Percentiles rank a stretch among this genome's conserved stretches.
These are phyloP conservation scores for Ilex aquifolium DNA, from an alignment of 257 asterid genomes.

Conservation along the genomic window DNA sequence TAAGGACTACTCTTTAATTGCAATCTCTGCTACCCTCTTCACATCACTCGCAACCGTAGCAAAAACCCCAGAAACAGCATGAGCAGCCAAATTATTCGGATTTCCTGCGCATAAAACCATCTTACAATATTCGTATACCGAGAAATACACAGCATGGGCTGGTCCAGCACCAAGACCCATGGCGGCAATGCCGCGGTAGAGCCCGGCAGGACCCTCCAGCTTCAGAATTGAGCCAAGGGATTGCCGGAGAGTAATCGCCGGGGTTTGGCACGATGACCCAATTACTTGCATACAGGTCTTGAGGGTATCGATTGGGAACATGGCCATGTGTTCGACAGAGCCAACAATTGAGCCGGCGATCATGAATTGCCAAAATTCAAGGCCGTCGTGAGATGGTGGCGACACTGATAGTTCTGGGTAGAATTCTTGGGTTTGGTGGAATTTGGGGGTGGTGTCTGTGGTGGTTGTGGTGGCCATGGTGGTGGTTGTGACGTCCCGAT, in stretches of 20 bases:
- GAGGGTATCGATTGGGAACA: constrained; percentile 61
- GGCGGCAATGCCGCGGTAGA: constrained; percentile 56
- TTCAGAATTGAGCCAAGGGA: constrained; percentile 40
- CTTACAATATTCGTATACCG: constrained; percentile 48
- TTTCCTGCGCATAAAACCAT: constrained; percentile 24
- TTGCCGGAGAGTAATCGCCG: constrained; percentile 30
- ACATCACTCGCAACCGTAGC: constrained; percentile 55
- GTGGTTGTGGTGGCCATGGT: constrained; percentile 22
- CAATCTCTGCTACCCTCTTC: constrained; percentile 58
- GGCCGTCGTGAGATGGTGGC: constrained; percentile 41
- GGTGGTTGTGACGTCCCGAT: too few species aligned
- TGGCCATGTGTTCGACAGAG: constrained; percentile 60
- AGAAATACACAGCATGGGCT: constrained; percentile 62
- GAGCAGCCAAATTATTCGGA: constrained; percentile 34
- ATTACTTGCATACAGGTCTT: constrained; percentile 65
- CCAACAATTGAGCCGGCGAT: constrained; percentile 62
- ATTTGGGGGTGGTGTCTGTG: constrained; percentile 1
- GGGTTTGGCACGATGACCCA: constrained; percentile 26
- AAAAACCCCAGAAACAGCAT: constrained; percentile 43
- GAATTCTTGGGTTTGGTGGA: constrained; percentile 7
- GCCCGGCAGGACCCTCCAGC: constrained; percentile 33
- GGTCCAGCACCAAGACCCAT: constrained; percentile 69
- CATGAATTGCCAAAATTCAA: constrained; percentile 63
- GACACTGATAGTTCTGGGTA: constrained; percentile 9
- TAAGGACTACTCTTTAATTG: constrained; percentile 61